A percentile compares a stretch with the other conserved stretches of the same genome.
Conservation (phyloP, 768 basidiomycete species). For the Lactifluus echinatus region DNA sequence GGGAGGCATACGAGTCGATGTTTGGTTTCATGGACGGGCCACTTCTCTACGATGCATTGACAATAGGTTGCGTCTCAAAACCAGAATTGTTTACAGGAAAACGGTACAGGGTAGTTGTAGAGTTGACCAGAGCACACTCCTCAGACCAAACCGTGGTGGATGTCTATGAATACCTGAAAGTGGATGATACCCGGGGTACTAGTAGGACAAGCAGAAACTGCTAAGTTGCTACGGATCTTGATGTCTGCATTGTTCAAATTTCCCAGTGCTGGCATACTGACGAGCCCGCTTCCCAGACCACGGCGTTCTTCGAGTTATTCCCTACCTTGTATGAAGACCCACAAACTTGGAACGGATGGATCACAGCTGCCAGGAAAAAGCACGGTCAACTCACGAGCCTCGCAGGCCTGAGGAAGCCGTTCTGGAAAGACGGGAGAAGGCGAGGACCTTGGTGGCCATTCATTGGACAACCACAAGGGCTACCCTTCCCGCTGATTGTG, state of each 20-base stretch:
- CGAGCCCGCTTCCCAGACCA: conserved; percentile 38
- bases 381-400: too few species aligned
- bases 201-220: conserved; percentile 65
- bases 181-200: conserved; percentile 72
- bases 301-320: conserved; percentile 56
- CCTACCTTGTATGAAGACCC: too few species aligned
- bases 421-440: too few species aligned
- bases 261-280: not conserved
- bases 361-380: too few species aligned
- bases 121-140: conserved; percentile 55
- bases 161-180: conserved; percentile 51
- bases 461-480: too few species aligned
- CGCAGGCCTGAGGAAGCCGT: too few species aligned
- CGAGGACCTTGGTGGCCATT: too few species aligned
- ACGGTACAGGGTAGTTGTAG: conserved; percentile 78
- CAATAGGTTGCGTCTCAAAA: conserved; percentile 64
- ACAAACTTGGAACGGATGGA: too few species aligned
- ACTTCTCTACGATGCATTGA: conserved; percentile 80
- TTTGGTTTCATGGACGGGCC: conserved; percentile 81
- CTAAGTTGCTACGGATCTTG: conserved; percentile 51
- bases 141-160: conserved; percentile 78
- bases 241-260: conserved; percentile 40
- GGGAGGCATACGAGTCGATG: conserved; percentile 56
- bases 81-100: conserved; percentile 54
- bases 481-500: too few species aligned